phyloP scores from a whole-genome alignment of 2,329 filamentous ascomycete genomes.

The Podosphaera xanthii region DNA sequence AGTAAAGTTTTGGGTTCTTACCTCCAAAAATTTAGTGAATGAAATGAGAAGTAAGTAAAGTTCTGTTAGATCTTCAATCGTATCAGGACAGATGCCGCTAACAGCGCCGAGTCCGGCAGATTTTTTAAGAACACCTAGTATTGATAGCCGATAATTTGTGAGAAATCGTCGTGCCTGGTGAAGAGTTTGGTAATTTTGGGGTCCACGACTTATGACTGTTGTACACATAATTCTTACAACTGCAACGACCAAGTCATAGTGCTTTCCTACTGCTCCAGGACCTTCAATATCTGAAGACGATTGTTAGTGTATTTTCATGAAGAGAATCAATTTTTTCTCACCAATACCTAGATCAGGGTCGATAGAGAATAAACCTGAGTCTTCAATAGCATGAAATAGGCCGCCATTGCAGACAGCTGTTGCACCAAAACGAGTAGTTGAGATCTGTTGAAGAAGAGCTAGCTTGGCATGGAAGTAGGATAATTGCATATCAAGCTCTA shows the following conservation, averaged over 20 bases:
- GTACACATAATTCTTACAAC: constrained; percentile 65
- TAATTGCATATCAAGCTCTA: constrained; percentile 18
- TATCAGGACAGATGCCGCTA: constrained; percentile 26
- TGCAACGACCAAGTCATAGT: constrained; percentile 58
- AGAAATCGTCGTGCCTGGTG: constrained; percentile 62
- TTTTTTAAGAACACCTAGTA: constrained; percentile 77
- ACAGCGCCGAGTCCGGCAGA: constrained; percentile 51
- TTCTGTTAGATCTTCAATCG: constrained; percentile 58
- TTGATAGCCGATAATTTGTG: constrained; percentile 57
- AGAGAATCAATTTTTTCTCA: constrained; percentile 14
- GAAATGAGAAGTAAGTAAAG: constrained; percentile 65
- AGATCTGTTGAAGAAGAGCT: constrained; percentile 61
- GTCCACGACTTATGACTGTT: constrained; percentile 57
- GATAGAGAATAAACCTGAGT: constrained; percentile 65
- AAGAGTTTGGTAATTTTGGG: constrained; percentile 51
- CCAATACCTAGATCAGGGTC: constrained; percentile 79
- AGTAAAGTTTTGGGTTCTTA: constrained; percentile 19
- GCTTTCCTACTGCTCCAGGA: constrained; percentile 11
- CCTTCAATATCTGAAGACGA: constrained; percentile 13
- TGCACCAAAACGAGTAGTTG: constrained; percentile 65
- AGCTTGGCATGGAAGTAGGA: constrained; percentile 46
- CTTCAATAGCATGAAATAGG: constrained; percentile 58
- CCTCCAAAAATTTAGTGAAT: constrained; percentile 68
- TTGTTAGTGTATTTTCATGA: constrained; percentile 2
- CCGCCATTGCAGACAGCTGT: constrained; percentile 74